Conservation (phyloP, 2,329 filamentous ascomycete species). For the Trichoderma afroharzianum region DNA sequence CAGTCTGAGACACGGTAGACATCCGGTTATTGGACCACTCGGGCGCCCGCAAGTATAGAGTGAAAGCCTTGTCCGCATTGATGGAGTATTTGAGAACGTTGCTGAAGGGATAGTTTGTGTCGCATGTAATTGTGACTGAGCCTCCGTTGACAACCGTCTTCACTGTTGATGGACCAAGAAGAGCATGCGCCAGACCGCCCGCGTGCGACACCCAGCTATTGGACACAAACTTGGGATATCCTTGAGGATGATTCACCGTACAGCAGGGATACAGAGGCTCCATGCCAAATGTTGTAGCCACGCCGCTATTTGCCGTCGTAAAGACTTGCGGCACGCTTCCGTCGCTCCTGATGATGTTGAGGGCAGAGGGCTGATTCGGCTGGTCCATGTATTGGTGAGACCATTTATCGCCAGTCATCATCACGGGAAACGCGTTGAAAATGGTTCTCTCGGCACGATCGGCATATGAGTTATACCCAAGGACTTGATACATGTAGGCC, state of each 20-base stretch:
- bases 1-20: constrained; percentile 11
- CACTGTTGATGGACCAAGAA: constrained; percentile 45
- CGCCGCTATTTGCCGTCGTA: constrained; percentile 43
- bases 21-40: constrained; percentile 21
- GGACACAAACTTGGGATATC: constrained; percentile 52
- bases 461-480: constrained; percentile 39
- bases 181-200: constrained; percentile 46
- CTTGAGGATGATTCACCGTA: constrained; percentile 57
- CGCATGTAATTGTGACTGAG: constrained; percentile 39
- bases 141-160: constrained; percentile 33
- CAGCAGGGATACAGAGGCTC: constrained; percentile 54
- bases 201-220: constrained; percentile 44
- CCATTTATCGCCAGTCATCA: constrained; percentile 51
- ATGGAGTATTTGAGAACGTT: constrained; percentile 28
- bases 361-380: constrained; percentile 49
- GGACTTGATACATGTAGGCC: constrained; percentile 32
- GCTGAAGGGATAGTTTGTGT: constrained; percentile 45
- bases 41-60: constrained; percentile 30
- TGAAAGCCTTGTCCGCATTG: constrained; percentile 25
- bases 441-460: constrained; percentile 50
- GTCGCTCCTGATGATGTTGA: constrained; percentile 37
- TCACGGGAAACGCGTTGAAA: constrained; percentile 53
- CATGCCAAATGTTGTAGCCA: constrained; percentile 43
- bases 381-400: constrained; percentile 53
- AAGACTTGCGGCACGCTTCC: constrained; percentile 33